Evolutionary conservation across 2,329 filamentous ascomycete genomes (phyloP).

Genomic region (Aspergillus sojae): DNA sequence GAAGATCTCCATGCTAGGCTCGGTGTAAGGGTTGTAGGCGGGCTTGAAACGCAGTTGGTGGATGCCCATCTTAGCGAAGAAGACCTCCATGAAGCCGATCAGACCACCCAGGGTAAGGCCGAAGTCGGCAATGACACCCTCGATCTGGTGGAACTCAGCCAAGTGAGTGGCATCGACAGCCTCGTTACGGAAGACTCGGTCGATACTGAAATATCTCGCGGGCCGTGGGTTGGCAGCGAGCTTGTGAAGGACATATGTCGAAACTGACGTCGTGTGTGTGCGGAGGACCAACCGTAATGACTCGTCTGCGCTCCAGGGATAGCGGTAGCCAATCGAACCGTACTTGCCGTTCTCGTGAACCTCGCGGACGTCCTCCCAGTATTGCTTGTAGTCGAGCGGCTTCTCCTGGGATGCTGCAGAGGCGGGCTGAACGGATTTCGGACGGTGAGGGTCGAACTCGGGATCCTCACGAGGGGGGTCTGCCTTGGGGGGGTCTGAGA

Average conservation of each 20-base stretch:
- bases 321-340: constrained; percentile 93
- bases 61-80: constrained; percentile 97
- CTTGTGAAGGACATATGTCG: constrained; percentile 86
- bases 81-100: constrained; percentile 92
- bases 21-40: constrained; percentile 92
- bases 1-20: constrained; percentile 98
- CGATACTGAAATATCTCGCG: constrained; percentile 97
- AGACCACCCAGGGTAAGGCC: constrained; percentile 87
- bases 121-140: constrained; percentile 98
- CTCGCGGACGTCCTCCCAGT: constrained; percentile 83
- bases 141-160: constrained; percentile 97
- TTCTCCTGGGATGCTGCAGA: constrained; percentile 53
- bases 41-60: constrained; percentile 89
- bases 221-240: constrained; percentile 81
- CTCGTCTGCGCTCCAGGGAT: constrained; percentile 89
- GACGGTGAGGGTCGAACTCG: constrained; percentile 40
- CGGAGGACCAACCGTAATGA: constrained; percentile 84
- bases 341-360: constrained; percentile 92
- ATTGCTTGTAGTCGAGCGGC: constrained; percentile 72
- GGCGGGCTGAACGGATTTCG: constrained; percentile 40
- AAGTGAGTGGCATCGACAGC: constrained; percentile 95
- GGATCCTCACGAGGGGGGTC: constrained; percentile 66
- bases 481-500: constrained; percentile 80
- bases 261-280: constrained; percentile 94
- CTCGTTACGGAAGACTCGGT: constrained; percentile 97